Evolutionary conservation across 2,329 filamentous ascomycete species (phyloP), one percentile per base, ranked within the genome.

Genomic region (Diaporthe aspalathi): DNA sequence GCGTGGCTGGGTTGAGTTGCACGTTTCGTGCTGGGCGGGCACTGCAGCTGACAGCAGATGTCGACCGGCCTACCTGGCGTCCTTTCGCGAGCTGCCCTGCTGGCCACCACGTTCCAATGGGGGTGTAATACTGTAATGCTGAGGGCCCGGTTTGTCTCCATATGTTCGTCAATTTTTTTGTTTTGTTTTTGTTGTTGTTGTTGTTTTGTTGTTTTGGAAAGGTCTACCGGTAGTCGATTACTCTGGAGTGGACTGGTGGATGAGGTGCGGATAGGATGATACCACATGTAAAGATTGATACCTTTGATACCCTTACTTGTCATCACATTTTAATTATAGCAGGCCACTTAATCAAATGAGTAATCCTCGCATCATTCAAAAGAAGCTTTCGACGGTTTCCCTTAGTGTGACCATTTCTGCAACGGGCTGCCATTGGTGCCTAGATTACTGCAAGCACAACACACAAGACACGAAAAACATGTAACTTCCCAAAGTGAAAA

Each of bases 281-380:
- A 65, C 49, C 50, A 54, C 2, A 29, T 22, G 16, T 29, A 43
- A 68, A 56, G 49, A 49, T 45, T 65, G 57, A 70, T 67, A 70
- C 57, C 57, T n/a, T n/a, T 65, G 57, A 70, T 67, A 70, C 57
- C 57, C 67, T 66, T 57, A 67, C 57, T 66, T 57, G 50, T 70
- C 47, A 66, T 52, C 56, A 54, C 14, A 62, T 14, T 32, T 45
- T 68, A 66, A 70, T 67, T 20, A 27, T n/a, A 32, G 17, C 27
- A 68, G 50, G n/a, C 3, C 9, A 27, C 9, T n/a, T 20, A 35
- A 11, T n/a, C 8, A 32, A n/a, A n/a, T n/a, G n/a, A n/a, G n/a
- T n/a, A n/a, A n/a, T n/a, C n/a, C n/a, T n/a, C n/a, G n/a, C n/a
- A n/a, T n/a, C n/a, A n/a, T n/a, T n/a, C n/a, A n/a, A n/a, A n/a